phyloP scores from a whole-genome alignment of 2,329 filamentous ascomycete genomes.

The Aspergillus sp. region DNA sequence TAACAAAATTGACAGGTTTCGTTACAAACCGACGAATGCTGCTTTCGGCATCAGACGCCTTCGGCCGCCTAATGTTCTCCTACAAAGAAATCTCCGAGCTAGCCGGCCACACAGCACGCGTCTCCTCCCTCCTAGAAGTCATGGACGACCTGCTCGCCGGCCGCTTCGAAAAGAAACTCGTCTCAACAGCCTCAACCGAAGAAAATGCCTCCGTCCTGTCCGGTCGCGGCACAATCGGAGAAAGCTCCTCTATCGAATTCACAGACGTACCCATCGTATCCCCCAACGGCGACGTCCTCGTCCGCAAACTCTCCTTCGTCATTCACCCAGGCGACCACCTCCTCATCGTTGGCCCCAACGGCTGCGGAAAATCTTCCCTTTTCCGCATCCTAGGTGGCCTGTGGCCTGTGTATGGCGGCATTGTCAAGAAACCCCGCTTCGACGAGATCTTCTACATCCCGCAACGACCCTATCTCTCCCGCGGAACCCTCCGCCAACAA shows the following conservation, averaged over 20 bases:
- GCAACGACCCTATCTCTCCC: conserved; percentile 85
- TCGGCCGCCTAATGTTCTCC: conserved; percentile 93
- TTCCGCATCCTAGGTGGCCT: conserved; percentile 94
- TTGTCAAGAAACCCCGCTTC: conserved; percentile 83
- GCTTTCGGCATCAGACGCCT: conserved; percentile 87
- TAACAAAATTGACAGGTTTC: conserved; percentile 51
- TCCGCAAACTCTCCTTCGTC: conserved; percentile 77
- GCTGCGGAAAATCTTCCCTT: conserved; percentile 90
- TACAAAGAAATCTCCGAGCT: conserved; percentile 97
- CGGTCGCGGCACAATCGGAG: conserved; percentile 72
- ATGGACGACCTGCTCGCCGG: conserved; percentile 90
- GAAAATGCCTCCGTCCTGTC: conserved; percentile 76
- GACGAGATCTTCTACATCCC: conserved; percentile 97
- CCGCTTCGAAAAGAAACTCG: conserved; percentile 92
- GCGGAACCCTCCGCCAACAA: conserved; percentile 88
- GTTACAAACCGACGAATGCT: conserved; percentile 91
- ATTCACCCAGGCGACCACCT: conserved; percentile 83
- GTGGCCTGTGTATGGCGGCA: conserved; percentile 96
- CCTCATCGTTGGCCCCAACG: conserved; percentile 91
- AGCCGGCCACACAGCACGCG: conserved; percentile 88
- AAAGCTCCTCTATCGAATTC: conserved; percentile 80
- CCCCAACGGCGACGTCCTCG: conserved; percentile 88
- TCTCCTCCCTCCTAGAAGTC: conserved; percentile 81
- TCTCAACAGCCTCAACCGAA: conserved; percentile 76
- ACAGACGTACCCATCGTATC: conserved; percentile 90